Conservation (phyloP, 208 protist species). For the Zelonia costaricensis region DNA sequence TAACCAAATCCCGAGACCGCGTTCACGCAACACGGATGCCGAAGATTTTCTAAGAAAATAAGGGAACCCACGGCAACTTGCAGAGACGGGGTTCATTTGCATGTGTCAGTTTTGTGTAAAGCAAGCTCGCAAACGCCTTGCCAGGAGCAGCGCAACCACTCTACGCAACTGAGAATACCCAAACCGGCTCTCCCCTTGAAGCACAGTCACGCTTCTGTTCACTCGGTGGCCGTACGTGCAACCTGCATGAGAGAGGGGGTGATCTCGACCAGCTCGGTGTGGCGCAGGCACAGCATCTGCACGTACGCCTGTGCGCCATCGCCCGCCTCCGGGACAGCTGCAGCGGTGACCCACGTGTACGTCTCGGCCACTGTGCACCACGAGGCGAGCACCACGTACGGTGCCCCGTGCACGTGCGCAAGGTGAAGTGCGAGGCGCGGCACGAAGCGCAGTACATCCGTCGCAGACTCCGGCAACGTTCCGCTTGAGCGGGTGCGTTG, state of each 20-base stretch:
- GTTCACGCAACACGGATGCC: no score
- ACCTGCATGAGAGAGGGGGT: background rate
- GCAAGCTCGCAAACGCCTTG: no score
- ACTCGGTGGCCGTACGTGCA: no score
- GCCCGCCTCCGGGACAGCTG: background rate
- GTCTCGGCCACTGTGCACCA: slow-evolving; percentile 3
- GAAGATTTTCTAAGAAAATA: no score
- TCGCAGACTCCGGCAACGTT: background rate
- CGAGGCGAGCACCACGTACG: slow-evolving; percentile 12
- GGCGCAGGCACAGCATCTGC: slow-evolving; percentile 11
- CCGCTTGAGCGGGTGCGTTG: background rate
- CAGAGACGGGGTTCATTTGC: no score
- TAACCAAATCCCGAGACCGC: no score
- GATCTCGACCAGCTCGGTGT: slow-evolving; percentile 18
- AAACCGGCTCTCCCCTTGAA: no score
- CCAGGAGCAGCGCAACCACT: no score
- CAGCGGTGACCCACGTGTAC: slow-evolving; percentile 1
- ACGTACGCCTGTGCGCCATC: background rate
- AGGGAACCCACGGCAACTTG: no score
- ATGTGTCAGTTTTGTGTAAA: no score
- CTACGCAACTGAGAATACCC: no score
- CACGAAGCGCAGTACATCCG: slow-evolving; percentile 3
- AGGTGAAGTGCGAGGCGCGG: slow-evolving; percentile 5
- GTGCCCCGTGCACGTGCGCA: slow-evolving; percentile 4
- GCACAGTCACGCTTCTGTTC: no score